Evolutionary conservation across 345 rosid species (phyloP), one percentile per base, ranked within the genome.

Genomic region (Eucalyptus erythrocorys): DNA sequence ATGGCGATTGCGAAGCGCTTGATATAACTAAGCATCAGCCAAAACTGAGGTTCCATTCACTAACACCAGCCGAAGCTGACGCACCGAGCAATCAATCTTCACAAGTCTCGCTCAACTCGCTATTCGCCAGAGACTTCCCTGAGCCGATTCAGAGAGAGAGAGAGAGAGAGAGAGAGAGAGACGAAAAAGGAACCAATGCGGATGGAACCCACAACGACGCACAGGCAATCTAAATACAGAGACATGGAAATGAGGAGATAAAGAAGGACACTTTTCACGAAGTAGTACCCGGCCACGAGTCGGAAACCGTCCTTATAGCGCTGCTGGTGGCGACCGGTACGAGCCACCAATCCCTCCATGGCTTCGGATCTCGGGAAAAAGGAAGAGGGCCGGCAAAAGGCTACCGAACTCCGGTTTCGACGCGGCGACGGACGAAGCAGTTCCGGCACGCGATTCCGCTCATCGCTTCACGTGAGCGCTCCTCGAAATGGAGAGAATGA

Each of bases 271-370:
- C 16, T 10, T 32, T 47, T 61, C 76, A 14, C 17, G 76, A n/a
- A 64, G 24, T 91, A 64, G 17, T 91, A 93, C 94, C 94, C 93
- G 82, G 94, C 94, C 40, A 93, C 93, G 80, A 93, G 93, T 82
- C 93, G 94, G 89, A 90, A 89, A 42, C 93, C 93, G 48, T 87
- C 90, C 84, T 89, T 88, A 68, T 92, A 90, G 22, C 93, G 93
- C 89, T 91, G 93, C 91, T 90, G 93, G 79, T 93, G 93, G 86
- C 93, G 94, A 85, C 93, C 94, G 66, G 94, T 92, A 27, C 93
- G 94, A 85, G 94, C 94, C 87, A 90, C 91, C 91, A 92, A 90
- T 85, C 86, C 93, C 66, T 34, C 50, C 86, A 47, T 85, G 19
- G 37, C 40, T 64, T 64, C 21, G 40, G 76, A 64, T 64, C 40